Conservation (phyloP, 2,329 filamentous ascomycete species). For the Pezicula carpinea region DNA sequence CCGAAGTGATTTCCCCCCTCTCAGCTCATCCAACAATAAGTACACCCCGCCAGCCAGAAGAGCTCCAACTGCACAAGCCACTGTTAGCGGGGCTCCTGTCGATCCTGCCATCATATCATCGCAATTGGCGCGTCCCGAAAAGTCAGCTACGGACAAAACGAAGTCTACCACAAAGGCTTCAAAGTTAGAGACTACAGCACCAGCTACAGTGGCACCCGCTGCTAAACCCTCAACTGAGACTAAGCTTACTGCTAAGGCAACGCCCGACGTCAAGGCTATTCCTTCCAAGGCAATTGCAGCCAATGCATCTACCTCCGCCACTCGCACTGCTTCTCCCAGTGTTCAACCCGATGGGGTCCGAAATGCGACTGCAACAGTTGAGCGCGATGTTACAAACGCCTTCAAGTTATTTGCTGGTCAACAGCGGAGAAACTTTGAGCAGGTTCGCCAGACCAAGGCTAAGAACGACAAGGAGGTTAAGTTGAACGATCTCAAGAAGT, state of each 20-base stretch:
- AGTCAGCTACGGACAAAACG: constrained; percentile 19
- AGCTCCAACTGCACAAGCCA: constrained; percentile 69
- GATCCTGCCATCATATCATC: constrained; percentile 90
- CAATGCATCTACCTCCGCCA: constrained; percentile 29
- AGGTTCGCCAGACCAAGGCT: constrained; percentile 51
- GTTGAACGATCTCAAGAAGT: constrained; percentile 90
- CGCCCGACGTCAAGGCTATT: constrained; percentile 27
- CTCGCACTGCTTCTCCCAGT: constrained; percentile 24
- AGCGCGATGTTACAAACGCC: constrained; percentile 55
- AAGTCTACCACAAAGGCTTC: constrained; percentile 22
- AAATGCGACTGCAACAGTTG: constrained; percentile 56
- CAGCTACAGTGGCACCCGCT: constrained; percentile 14
- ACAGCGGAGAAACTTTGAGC: constrained; percentile 51
- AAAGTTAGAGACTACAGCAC: constrained; percentile 22
- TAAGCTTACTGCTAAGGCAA: constrained; percentile 13
- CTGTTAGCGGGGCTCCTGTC: constrained; percentile 70
- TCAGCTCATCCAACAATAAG: constrained; percentile 53
- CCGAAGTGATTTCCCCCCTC: constrained; percentile 67
- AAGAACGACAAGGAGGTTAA: constrained; percentile 84
- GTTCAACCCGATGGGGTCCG: constrained; percentile 33
- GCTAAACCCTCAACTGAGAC: constrained; percentile 13
- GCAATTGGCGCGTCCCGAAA: constrained; percentile 56
- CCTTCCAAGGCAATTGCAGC: constrained; percentile 20
- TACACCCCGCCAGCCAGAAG: constrained; percentile 90
- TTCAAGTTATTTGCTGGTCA: constrained; percentile 61